Percentiles rank a stretch among this genome's conserved stretches.
These are phyloP conservation scores for Pythium folliculosum DNA, from an alignment of 352 stramenopile genomes.

Conservation along the genomic window DNA sequence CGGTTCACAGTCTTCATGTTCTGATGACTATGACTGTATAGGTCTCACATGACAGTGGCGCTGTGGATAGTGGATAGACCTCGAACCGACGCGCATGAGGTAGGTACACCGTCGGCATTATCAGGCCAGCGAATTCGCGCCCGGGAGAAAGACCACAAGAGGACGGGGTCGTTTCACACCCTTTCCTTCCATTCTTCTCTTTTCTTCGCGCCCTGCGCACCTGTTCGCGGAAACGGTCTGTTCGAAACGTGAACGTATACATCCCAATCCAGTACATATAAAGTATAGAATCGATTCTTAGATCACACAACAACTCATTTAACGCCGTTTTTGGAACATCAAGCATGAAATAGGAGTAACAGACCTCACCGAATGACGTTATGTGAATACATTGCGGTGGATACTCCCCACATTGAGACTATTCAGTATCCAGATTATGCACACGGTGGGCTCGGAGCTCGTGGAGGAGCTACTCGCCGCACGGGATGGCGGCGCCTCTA, in stretches of 20 bases:
- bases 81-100: neutral
- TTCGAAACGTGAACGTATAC: neutral
- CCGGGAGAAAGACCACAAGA: neutral
- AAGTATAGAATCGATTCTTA: too few species aligned
- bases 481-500: neutral
- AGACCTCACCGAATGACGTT: neutral
- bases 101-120: neutral
- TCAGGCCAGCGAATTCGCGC: too few species aligned
- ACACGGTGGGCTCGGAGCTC: constrained; percentile 22
- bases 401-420: neutral
- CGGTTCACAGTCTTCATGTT: neutral
- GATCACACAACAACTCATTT: too few species aligned
- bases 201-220: constrained; percentile 7
- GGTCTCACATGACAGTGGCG: neutral
- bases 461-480: constrained; percentile 1
- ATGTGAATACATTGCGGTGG: neutral
- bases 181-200: constrained; percentile 7
- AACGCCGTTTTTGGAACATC: too few species aligned
- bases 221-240: constrained; percentile 9
- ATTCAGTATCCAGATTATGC: neutral
- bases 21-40: neutral
- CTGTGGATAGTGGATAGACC: neutral
- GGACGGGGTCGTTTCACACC: neutral
- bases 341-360: too few species aligned
- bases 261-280: constrained; percentile 3